Base-by-base conservation (phyloP, 331 rosid species). In the Prunus yedoensis region DNA sequence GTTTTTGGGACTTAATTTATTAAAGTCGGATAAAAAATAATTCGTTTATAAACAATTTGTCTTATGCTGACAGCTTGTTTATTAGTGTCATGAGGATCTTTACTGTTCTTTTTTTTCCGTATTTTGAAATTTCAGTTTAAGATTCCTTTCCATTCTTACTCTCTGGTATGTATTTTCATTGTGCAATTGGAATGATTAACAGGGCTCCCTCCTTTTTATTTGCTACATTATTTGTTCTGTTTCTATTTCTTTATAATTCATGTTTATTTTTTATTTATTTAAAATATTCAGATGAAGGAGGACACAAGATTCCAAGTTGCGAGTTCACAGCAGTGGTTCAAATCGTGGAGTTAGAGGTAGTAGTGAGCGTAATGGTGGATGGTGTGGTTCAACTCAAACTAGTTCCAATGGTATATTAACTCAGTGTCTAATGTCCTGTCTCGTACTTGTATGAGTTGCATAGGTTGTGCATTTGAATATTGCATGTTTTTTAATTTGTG, bases 211-310 rank as follows among this genome's bases (percentile, higher is more conserved):
- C 43, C 54, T 51, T 30, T 49, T 10, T 43, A 10, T 46, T 11
- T 4, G 50, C 51, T 14, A 9, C 49, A 57, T 68, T 52, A 30
- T 50, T 68, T 63, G 28, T 51, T 13, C 4, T 59, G 8, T 59
- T 11, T 18, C 20, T 27, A 15, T 17, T 58, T 51, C 12, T 51
- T 30, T 28, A 12, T 25, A 18, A 10, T 13, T 21, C 9, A 9
- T 49, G 16, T n/a, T 47, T 46, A 4, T 58, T 66, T 15, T 17
- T 12, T 45, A 16, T 8, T 41, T 66, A 60, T 10, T 28, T 11
- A n/a, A 58, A 21, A 67, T n/a, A 20, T 8, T 78, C 80, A 91
- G 93, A 79, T 73, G 77, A 91, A 88, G 86, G 92, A 84, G n/a
- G 74, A 82, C 80, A 14, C 59, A 64, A 10, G 91, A 89, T 47